Evolutionary conservation across 169 alveolate genomes (phyloP).

Genomic region (Cryptosporidium xiaoi): DNA sequence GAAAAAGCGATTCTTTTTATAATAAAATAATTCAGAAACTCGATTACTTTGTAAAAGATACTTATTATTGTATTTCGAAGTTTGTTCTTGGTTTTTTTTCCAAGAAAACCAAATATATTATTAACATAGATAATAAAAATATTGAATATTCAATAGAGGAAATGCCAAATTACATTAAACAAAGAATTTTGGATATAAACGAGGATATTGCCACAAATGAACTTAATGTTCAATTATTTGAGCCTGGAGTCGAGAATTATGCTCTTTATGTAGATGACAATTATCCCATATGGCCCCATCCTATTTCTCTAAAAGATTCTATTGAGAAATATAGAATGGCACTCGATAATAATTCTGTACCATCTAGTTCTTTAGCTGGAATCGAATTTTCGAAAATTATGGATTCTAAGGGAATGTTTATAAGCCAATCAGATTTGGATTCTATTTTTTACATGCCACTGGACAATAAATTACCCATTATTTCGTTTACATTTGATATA

Average conservation of each 20-base stretch:
- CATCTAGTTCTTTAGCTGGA: neutral
- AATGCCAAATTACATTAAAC: conserved; percentile 7
- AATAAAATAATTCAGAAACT: neutral
- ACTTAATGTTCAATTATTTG: conserved; percentile 37
- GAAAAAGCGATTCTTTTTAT: conserved; percentile 9
- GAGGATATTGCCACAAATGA: conserved; percentile 1
- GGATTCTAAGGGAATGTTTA: neutral
- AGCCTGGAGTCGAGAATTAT: conserved; percentile 14
- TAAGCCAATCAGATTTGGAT: neutral
- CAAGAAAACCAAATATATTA: neutral
- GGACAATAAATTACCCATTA: conserved; percentile 20
- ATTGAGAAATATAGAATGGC: neutral
- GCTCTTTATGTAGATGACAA: conserved; percentile 15
- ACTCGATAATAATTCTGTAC: neutral
- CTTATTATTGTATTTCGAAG: neutral
- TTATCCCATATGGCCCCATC: neutral
- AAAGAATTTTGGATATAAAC: conserved; percentile 9
- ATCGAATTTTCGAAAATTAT: neutral
- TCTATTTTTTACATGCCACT: conserved; percentile 54
- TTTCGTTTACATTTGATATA: conserved; percentile 24
- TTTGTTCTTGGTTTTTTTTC: conserved; percentile 1
- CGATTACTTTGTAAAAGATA: neutral
- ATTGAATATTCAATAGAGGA: conserved; percentile 39
- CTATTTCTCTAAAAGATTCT: conserved; percentile 9
- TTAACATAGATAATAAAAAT: neutral